Base-by-base conservation (phyloP, 2,329 filamentous ascomycete genomes). In the Helotiales sp. region DNA sequence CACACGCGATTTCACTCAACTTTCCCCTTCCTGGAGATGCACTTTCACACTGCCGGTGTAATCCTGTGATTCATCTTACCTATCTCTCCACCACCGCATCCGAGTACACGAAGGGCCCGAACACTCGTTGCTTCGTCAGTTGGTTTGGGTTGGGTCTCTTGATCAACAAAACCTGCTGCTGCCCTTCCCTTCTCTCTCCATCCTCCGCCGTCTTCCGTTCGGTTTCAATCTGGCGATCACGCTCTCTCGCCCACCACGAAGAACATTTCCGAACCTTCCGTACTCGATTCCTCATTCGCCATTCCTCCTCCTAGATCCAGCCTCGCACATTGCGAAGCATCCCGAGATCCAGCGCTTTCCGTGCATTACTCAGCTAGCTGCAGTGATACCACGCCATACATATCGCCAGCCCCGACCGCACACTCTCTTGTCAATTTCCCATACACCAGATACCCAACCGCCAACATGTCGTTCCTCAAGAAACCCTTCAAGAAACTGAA, bases 401-500 rank as follows among this genome's bases (percentile, higher is more conserved):
- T 30, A 48, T 30, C n/a, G 19, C 4, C 17, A 25, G 25, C 25
- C 2, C 9, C 46, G 15, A n/a, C 46, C 46, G 25, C 6, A 19
- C 25, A 17, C 15, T 24, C 10, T 25, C 40, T n/a, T 12, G 10
- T 10, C 19, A 7, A 9, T 10, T 10, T 10, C 22, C 40, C 24
- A 24, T 27, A 25, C 34, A 38, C 8, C 22, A 2, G 3, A 7
- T 6, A 10, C 8, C 19, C 17, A 19, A 10, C n/a, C n/a, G n/a
- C 31, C 53, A 65, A 54, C 15, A 70, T 70, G 68, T 67, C 64
- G 31, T 66, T 69, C 57, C 36, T 70, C 47, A 69, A 66, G 63
- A 70, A 68, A 42, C 63, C 61, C 9, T 62, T 70, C 49, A 57
- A 48, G 40, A 70, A 66, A 54, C 44, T 69, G 24, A 65, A 61